A percentile compares a stretch with the other conserved stretches of the same genome.
Evolutionary conservation across 805 yeast genomes (phyloP).

Genomic region (Kodamaea hsintzibuensis): DNA sequence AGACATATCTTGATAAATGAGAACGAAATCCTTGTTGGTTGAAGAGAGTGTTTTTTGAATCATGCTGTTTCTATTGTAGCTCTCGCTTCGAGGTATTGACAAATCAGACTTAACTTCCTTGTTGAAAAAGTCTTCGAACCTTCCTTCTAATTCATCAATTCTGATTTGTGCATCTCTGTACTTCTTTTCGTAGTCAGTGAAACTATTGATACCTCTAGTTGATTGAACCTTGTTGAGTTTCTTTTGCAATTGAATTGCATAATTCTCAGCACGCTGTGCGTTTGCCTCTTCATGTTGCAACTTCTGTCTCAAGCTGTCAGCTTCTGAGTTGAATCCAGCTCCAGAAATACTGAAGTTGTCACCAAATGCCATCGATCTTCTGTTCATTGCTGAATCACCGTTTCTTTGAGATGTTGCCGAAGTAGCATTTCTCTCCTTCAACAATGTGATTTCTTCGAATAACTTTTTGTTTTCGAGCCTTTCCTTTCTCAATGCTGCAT

Average conservation of each 20-base stretch:
- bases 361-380: slow-evolving; percentile 9
- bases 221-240: slow-evolving; percentile 42
- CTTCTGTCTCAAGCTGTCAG: slow-evolving; percentile 48
- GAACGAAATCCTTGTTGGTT: slow-evolving; percentile 46
- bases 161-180: slow-evolving; percentile 36
- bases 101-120: slow-evolving; percentile 10
- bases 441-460: slow-evolving; percentile 55
- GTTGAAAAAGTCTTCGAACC: slow-evolving; percentile 25
- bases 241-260: slow-evolving; percentile 45
- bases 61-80: slow-evolving; percentile 28
- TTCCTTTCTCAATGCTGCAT: slow-evolving; percentile 50
- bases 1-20: slow-evolving; percentile 51
- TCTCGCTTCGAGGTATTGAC: slow-evolving; percentile 33
- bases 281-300: slow-evolving; percentile 54
- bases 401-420: slow-evolving; percentile 25
- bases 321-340: slow-evolving; percentile 38
- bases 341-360: slow-evolving; percentile 12
- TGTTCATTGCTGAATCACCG: slow-evolving; percentile 34
- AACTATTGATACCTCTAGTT: slow-evolving; percentile 37
- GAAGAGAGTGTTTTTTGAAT: slow-evolving; percentile 24
- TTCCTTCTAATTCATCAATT: slow-evolving; percentile 32
- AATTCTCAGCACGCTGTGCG: slow-evolving; percentile 51
- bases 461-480: slow-evolving; percentile 46
- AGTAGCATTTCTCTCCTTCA: slow-evolving; percentile 66
- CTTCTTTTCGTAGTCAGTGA: slow-evolving; percentile 37